These are phyloP conservation scores for Aspergillus indologenus DNA, from an alignment of 495 filamentous ascomycete species.

Conservation along the genomic window DNA sequence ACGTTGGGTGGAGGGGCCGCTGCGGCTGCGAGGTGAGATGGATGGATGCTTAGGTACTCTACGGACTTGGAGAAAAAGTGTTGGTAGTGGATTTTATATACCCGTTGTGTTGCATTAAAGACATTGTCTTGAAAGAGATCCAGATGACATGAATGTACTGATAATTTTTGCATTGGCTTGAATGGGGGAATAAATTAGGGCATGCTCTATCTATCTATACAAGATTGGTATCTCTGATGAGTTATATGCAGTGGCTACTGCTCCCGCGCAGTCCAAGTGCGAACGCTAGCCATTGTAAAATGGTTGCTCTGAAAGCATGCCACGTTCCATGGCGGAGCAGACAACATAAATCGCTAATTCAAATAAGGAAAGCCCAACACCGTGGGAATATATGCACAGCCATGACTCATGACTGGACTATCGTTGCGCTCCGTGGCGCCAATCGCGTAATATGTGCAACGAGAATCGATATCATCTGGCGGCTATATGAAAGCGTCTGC, in stretches of 20 bases:
- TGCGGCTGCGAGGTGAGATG: neutral
- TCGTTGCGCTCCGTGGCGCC: neutral
- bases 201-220: constrained; percentile 6
- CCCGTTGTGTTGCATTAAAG: neutral
- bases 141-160: too few relatives aligned
- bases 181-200: neutral
- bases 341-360: constrained; percentile 2
- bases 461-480: neutral
- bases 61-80: too few relatives aligned
- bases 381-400: constrained; percentile 9
- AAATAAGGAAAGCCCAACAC: neutral
- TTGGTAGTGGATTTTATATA: neutral
- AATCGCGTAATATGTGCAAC: constrained; percentile 4
- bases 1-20: constrained; percentile 19
- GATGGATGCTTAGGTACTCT: too few relatives aligned
- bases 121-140: neutral
- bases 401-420: neutral
- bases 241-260: neutral
- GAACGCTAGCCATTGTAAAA: neutral
- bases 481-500: neutral
- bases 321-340: neutral
- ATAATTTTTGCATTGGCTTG: too few relatives aligned
- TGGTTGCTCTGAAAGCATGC: neutral
- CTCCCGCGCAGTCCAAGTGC: neutral
- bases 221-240: constrained; percentile 1